These are phyloP conservation scores for Alternaria angustiovoidea DNA, from an alignment of 2,329 filamentous ascomycete genomes.

Conservation along the genomic window DNA sequence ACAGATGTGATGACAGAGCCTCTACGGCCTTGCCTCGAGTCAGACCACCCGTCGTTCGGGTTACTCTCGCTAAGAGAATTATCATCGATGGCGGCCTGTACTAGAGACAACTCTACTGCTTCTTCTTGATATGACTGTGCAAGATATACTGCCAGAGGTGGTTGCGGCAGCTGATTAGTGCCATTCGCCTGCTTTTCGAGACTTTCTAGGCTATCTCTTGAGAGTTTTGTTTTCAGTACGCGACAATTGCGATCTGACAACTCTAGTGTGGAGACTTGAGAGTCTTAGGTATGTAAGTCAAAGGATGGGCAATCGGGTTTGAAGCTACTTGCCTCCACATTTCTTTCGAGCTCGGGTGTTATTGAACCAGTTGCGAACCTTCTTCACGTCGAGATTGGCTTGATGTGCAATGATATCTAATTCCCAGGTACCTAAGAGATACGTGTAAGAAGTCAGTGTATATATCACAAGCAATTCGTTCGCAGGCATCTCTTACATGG, in stretches of 20 bases:
- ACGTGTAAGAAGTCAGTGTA: not conserved
- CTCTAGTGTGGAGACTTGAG: slow-evolving; percentile 2
- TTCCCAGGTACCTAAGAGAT: slow-evolving; percentile 32
- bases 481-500: slow-evolving; percentile 22
- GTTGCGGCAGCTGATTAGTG: slow-evolving; percentile 35
- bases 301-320: not conserved
- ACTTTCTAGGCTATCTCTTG: slow-evolving; percentile 42
- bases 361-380: slow-evolving; percentile 49
- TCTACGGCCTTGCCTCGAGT: slow-evolving; percentile 27
- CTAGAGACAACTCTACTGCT: slow-evolving; percentile 35
- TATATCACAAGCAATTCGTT: not conserved
- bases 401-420: slow-evolving; percentile 49
- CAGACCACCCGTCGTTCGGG: slow-evolving; percentile 36
- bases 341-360: slow-evolving; percentile 47
- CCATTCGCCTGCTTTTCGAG: slow-evolving; percentile 35
- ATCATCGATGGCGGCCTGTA: slow-evolving; percentile 43
- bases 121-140: slow-evolving; percentile 48
- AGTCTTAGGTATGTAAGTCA: slow-evolving; percentile 21
- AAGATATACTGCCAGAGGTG: slow-evolving; percentile 44
- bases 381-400: slow-evolving; percentile 47
- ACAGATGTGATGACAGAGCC: slow-evolving; percentile 44
- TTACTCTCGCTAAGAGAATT: slow-evolving; percentile 30
- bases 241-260: slow-evolving; percentile 12
- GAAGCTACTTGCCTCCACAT: slow-evolving; percentile 29
- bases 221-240: slow-evolving; percentile 35